phyloP scores from a whole-genome alignment of 768 basidiomycete species.

The Agaricus sinodeliciosus region DNA sequence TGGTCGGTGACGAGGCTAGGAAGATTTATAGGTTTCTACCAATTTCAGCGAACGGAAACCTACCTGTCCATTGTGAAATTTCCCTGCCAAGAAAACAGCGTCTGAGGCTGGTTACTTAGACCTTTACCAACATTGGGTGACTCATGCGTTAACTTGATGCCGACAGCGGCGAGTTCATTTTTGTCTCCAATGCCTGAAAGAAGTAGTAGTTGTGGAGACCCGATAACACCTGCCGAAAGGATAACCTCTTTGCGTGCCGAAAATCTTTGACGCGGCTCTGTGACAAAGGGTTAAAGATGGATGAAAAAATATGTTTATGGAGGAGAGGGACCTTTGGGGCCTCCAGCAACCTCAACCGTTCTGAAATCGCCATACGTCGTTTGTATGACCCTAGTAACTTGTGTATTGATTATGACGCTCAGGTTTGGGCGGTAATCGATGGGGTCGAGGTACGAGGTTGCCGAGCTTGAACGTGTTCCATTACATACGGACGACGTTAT shows the following conservation, averaged over 20 bases:
- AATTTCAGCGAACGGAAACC: neutral
- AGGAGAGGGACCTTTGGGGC: neutral
- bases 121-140: slow-evolving; percentile 19
- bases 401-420: slow-evolving; percentile 23
- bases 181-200: slow-evolving; percentile 21
- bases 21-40: neutral
- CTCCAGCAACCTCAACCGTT: neutral
- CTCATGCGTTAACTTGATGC: slow-evolving; percentile 14
- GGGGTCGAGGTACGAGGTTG: slow-evolving; percentile 26
- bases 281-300: too few species aligned
- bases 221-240: slow-evolving; percentile 23
- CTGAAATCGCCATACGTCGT: slow-evolving; percentile 1
- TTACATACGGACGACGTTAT: slow-evolving; percentile 5
- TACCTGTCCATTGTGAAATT: neutral
- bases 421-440: slow-evolving; percentile 26
- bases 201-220: slow-evolving; percentile 19
- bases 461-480: slow-evolving; percentile 21
- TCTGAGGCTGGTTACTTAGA: slow-evolving; percentile 13
- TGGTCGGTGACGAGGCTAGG: neutral
- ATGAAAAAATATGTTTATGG: neutral
- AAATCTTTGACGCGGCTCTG: slow-evolving; percentile 15
- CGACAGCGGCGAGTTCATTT: slow-evolving; percentile 11
- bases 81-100: neutral
- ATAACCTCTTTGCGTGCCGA: slow-evolving; percentile 44
- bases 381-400: slow-evolving; percentile 19